A percentile compares a stretch with the other conserved stretches of the same genome.
These are phyloP conservation scores for Camelina laxa DNA, from an alignment of 345 rosid genomes.

Conservation along the genomic window DNA sequence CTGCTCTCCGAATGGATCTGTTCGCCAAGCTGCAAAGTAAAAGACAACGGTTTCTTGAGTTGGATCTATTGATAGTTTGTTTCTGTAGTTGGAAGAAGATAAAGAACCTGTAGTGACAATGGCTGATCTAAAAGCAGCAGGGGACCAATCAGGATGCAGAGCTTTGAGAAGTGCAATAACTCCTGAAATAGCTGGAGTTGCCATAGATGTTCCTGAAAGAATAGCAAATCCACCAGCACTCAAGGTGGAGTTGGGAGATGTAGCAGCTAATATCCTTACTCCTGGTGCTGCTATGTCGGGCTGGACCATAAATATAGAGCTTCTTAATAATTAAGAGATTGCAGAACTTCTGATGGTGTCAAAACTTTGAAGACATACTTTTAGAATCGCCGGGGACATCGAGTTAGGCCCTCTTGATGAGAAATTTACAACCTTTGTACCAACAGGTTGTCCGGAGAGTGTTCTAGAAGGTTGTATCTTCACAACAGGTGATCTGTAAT, in stretches of 20 bases:
- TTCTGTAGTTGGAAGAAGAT: not conserved
- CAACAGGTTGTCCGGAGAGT: conserved; percentile 21
- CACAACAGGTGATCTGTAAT: conserved; percentile 25
- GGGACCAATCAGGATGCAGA: conserved; percentile 48
- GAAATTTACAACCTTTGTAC: conserved; percentile 34
- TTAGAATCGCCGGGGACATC: conserved; percentile 25
- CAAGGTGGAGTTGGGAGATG: conserved; percentile 9
- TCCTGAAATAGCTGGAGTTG: conserved; percentile 44
- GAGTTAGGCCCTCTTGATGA: conserved; percentile 61
- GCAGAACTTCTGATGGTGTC: not conserved
- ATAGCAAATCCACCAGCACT: conserved; percentile 23
- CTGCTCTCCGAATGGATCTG: conserved; percentile 45
- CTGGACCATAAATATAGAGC: conserved; percentile 14
- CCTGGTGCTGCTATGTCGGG: conserved; percentile 53
- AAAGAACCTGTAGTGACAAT: conserved; percentile 53
- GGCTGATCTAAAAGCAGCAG: conserved; percentile 51
- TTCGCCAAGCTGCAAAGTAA: conserved; percentile 40
- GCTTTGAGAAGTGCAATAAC: conserved; percentile 47
- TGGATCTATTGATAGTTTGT: not conserved
- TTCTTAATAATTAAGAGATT: not conserved
- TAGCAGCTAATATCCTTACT: conserved; percentile 46
- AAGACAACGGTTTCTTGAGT: not conserved
- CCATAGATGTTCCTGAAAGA: conserved; percentile 47
- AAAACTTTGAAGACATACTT: not conserved
- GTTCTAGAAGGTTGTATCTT: conserved; percentile 34